Base-by-base conservation (phyloP, 2,329 filamentous ascomycete genomes). In the Neonectria sp. region DNA sequence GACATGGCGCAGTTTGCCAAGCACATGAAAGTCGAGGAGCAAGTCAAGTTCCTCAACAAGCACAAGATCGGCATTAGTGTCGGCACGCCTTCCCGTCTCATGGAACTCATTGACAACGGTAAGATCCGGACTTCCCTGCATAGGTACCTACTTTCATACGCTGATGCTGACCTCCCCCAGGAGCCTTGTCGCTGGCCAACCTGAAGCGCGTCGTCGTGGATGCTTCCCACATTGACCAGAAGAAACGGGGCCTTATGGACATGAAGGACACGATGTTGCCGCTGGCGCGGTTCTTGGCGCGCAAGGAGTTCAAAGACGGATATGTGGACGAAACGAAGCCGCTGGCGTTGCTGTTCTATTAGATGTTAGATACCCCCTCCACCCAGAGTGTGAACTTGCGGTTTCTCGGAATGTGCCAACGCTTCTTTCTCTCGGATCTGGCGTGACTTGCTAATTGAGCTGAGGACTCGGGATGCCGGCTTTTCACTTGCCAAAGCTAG, bases 21-120 rank as follows among this genome's bases (percentile, higher is more conserved):
- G 81, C 96, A 99, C 80, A 97, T 99, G 85, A 99, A 99, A 82
- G 82, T 99, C 12, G 89, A 93, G 60, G 95, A 98, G 75, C 93
- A 95, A 37, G 90, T 95, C 59, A 86, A 92, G 66, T 93, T 93
- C 77, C 89, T 97, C 48, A 87, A 92, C 75, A 86, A 82, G 60
- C 85, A 82, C 72, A 91, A 91, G 68, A 93, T 95, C 13, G 94
- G 94, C 31, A 93, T 98, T 70, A 95, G 93, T 3, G 94, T 98
- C 15, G 96, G 96, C 4, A 99, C 96, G 6, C 95, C 96, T 6
- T 89, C 93, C 55, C 88, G 96, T 55, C 82, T 99, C 46, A 90
- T 89, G 59, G 95, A 97, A 75, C 82, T 99, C 68, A 88, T 97
- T 37, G 92, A 97, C 45, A 90, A 94, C 70, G 94, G 93, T 92